These are phyloP conservation scores for Recurvomyces mirabilis DNA, from an alignment of 495 filamentous ascomycete genomes.

Conservation along the genomic window DNA sequence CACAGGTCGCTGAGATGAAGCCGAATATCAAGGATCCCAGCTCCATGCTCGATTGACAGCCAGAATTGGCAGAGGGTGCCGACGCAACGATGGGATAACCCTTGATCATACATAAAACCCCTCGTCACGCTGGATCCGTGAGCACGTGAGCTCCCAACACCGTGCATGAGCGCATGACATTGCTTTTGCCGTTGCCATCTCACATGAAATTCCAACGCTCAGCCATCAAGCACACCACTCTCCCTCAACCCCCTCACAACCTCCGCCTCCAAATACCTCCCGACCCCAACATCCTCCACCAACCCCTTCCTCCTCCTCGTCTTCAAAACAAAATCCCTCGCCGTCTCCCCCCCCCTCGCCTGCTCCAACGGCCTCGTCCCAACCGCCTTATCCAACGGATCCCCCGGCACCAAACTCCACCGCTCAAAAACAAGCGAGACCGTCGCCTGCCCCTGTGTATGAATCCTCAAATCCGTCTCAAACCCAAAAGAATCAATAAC, in stretches of 20 bases:
- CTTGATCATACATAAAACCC: no score
- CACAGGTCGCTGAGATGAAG: no score
- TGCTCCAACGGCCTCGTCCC: slow-evolving; percentile 76
- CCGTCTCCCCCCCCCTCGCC: slow-evolving; percentile 73
- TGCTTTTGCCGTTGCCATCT: no score
- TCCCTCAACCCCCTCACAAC: slow-evolving; percentile 80
- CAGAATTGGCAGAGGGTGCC: no score
- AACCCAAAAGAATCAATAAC: slow-evolving; percentile 97
- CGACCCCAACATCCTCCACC: slow-evolving; percentile 88
- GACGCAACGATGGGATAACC: no score
- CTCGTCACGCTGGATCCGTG: no score
- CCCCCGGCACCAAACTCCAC: slow-evolving; percentile 90
- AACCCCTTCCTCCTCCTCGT: slow-evolving; percentile 86
- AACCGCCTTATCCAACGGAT: slow-evolving; percentile 80
- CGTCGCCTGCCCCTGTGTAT: slow-evolving; percentile 85
- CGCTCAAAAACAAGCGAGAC: slow-evolving; percentile 89
- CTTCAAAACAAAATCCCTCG: slow-evolving; percentile 92
- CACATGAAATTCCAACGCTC: no score
- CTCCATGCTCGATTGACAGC: no score
- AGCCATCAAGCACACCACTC: slow-evolving; percentile 69
- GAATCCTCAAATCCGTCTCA: slow-evolving; percentile 91
- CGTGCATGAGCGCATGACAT: no score
- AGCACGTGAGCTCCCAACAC: no score
- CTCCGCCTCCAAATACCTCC: slow-evolving; percentile 91
- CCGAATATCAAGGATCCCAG: no score